Evolutionary conservation across 1,284 basidiomycete species (phyloP).

Genomic region (Lignosus rhinocerotis): DNA sequence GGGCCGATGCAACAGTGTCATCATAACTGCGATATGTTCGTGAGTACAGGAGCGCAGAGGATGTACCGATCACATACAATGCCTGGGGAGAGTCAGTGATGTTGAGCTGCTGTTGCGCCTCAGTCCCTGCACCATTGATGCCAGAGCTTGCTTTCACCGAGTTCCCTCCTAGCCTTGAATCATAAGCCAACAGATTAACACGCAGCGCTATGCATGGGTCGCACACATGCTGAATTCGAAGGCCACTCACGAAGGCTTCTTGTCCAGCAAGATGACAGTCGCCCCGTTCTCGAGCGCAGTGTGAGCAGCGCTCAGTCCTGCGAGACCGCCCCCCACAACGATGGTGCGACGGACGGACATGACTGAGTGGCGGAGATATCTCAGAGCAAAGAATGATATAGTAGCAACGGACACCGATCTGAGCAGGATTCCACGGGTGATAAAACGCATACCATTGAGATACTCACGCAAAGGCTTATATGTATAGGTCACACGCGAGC

Average conservation of each 20-base stretch:
- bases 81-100: conserved; percentile 62
- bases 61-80: not conserved
- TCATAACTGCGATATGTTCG: not conserved
- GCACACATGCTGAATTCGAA: too few species aligned
- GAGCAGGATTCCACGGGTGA: not conserved
- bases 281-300: conserved; percentile 95
- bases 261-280: conserved; percentile 90
- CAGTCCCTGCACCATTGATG: conserved; percentile 92
- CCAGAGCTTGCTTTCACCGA: conserved; percentile 95
- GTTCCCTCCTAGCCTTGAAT: conserved; percentile 73
- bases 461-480: not conserved
- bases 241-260: conserved; percentile 61
- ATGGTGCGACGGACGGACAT: conserved; percentile 41
- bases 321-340: conserved; percentile 92
- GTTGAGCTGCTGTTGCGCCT: conserved; percentile 72
- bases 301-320: conserved; percentile 92
- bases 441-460: not conserved
- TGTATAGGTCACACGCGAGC: not conserved
- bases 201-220: too few species aligned
- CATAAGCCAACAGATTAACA: not conserved
- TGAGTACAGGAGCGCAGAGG: not conserved
- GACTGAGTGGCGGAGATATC: not conserved
- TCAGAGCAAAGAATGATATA: not conserved
- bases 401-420: not conserved
- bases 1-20: conserved; percentile 48